These are phyloP conservation scores for Eutrema yunnanense DNA, from an alignment of 345 rosid genomes.

Conservation along the genomic window DNA sequence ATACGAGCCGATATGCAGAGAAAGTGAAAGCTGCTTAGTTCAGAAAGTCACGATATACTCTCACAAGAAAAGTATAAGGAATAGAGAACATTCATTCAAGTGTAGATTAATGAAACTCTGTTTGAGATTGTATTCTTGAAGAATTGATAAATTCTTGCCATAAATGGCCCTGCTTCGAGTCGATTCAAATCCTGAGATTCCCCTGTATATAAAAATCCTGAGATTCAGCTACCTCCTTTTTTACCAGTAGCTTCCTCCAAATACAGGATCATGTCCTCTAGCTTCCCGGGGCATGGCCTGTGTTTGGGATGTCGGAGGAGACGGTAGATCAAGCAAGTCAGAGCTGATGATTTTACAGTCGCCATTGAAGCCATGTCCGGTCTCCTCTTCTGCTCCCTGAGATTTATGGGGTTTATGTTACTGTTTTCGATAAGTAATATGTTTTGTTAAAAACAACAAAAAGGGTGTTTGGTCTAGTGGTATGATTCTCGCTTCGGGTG, in stretches of 20 bases:
- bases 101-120: constrained; percentile 4
- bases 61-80: neutral
- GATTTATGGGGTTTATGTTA: neutral
- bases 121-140: neutral
- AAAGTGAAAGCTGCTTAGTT: constrained; percentile 43
- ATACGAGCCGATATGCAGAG: constrained; percentile 32
- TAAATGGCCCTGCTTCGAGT: neutral
- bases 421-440: neutral
- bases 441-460: neutral
- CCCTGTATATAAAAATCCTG: neutral
- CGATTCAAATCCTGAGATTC: neutral
- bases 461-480: constrained; percentile 93
- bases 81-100: constrained; percentile 7
- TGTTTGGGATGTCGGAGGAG: constrained; percentile 1
- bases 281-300: constrained; percentile 37
- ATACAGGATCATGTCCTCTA: constrained; percentile 56
- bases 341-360: neutral
- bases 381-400: neutral
- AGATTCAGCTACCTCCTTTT: constrained; percentile 16
- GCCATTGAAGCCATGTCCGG: neutral
- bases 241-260: constrained; percentile 57
- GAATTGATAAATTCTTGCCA: neutral
- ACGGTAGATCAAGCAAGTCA: neutral
- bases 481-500: constrained; percentile 99
- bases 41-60: neutral